Evolutionary conservation across 2,329 filamentous ascomycete species (phyloP).

Genomic region (Parascedosporium putredinis): DNA sequence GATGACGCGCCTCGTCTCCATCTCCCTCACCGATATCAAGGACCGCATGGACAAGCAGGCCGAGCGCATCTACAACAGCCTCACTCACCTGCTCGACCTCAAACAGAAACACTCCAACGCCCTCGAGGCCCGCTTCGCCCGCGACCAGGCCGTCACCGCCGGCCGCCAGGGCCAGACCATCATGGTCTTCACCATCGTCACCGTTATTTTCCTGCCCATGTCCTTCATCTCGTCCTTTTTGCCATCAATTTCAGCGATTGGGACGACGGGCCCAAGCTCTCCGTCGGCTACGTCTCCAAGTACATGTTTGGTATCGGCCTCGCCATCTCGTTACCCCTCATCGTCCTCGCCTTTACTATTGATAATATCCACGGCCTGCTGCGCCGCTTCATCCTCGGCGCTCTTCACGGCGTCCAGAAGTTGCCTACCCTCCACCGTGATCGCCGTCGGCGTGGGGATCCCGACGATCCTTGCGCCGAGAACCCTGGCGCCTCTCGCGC

Average conservation of each 20-base stretch:
- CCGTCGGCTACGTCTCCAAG: constrained; percentile 7
- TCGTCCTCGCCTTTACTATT: constrained; percentile 8
- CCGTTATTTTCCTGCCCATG: constrained; percentile 33
- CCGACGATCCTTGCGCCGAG: neutral
- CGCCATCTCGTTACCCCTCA: constrained; percentile 8
- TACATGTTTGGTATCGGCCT: constrained; percentile 10
- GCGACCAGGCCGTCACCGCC: constrained; percentile 27
- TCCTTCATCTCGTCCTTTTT: constrained; percentile 27
- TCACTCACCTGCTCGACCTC: constrained; percentile 27
- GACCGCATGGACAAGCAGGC: constrained; percentile 6
- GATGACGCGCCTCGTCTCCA: constrained; percentile 21
- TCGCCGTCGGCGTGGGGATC: too few relatives aligned
- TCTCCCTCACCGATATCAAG: constrained; percentile 5
- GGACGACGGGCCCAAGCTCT: constrained; percentile 5
- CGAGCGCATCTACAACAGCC: constrained; percentile 4
- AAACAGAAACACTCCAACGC: constrained; percentile 37
- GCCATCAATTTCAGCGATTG: constrained; percentile 25
- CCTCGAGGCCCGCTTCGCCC: constrained; percentile 30
- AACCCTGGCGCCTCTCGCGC: neutral
- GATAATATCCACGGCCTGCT: constrained; percentile 12
- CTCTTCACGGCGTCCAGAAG: neutral
- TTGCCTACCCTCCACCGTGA: too few relatives aligned
- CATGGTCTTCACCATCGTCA: constrained; percentile 35
- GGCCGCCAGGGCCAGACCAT: constrained; percentile 31
- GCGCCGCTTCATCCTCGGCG: neutral